Evolutionary conservation across 2,329 filamentous ascomycete genomes (phyloP), one percentile per base, ranked within the genome.

Genomic region (Zymoseptoria crescenta): DNA sequence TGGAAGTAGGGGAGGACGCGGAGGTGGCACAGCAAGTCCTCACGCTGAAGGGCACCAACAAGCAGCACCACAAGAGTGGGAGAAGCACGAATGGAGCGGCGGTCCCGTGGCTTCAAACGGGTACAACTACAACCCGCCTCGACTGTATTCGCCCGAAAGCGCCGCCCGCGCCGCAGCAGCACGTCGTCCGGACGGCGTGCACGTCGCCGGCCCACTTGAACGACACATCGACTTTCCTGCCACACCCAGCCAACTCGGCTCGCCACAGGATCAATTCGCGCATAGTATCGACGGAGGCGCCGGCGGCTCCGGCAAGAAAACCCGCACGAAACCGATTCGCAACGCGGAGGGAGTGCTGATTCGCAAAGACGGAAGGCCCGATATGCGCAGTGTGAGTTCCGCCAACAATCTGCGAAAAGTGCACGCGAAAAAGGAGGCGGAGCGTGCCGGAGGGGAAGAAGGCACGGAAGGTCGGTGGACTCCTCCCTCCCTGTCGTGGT

Each of bases 321-420:
- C 76, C 1, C 72, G 78, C n/a, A 79, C 76, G 4, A 80, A 80
- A 65, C 78, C 78, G 2, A 73, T 76, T 21, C 72, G 78, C 1
- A 80, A 80, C 61, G 74, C 78, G 1, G 78, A 80, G 48, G 79
- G 79, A 0, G 71, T 81, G 19, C 67, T 81, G 29, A 80, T 81
- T 57, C 73, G 79, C 49, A 81, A 81, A 62, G 79, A 81, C 58
- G 79, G 79, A 4, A 69, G 76, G 9, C 78, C 79, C 4, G 79
- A 81, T 59, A 80, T 79, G 77, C 75, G 79, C 9, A 78, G 75
- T 29, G 77, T 80, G n/a, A 78, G 76, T 61, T 79, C 76, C 10
- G 78, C 78, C n/a, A 77, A 78, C 53, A 80, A 80, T 59, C 66
- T 80, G 13, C 74, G 78, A 48, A 80, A 80, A 62, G 78, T 80